phyloP scores from a whole-genome alignment of 208 protist species.

The Jaenimonas drosophilae region DNA sequence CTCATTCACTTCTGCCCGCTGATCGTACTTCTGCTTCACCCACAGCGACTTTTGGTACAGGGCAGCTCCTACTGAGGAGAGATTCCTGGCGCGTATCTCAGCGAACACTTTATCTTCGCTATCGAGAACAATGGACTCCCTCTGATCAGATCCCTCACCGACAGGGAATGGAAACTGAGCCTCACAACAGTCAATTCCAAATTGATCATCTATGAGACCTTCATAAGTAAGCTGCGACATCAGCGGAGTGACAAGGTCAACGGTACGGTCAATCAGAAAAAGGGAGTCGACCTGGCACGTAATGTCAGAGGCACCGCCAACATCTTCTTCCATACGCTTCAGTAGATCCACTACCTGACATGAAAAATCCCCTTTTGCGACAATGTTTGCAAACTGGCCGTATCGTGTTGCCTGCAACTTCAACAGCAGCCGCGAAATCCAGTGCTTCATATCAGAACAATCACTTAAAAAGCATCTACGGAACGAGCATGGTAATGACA shows the following conservation, averaged over 20 bases:
- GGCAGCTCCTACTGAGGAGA: slow-evolving; percentile 48
- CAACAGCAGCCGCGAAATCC: slow-evolving; percentile 65
- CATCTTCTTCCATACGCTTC: slow-evolving; percentile 52
- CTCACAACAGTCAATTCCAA: slow-evolving; percentile 42
- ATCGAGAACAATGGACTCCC: slow-evolving; percentile 25
- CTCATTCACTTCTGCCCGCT: slow-evolving; percentile 72
- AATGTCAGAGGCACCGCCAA: slow-evolving; percentile 27
- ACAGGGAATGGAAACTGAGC: slow-evolving; percentile 63
- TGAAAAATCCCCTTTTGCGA: slow-evolving; percentile 46
- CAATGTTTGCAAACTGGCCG: slow-evolving; percentile 43
- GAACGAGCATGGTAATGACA: slow-evolving; percentile 63
- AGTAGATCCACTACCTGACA: slow-evolving; percentile 57
- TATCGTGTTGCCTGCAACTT: slow-evolving; percentile 76
- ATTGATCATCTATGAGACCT: slow-evolving; percentile 83
- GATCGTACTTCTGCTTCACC: slow-evolving; percentile 84
- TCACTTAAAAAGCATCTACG: slow-evolving; percentile 63
- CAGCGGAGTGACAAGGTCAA: slow-evolving; percentile 77
- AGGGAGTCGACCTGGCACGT: slow-evolving; percentile 57
- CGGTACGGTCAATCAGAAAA: slow-evolving; percentile 67
- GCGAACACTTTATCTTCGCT: slow-evolving; percentile 61
- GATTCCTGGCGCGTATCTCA: slow-evolving; percentile 74
- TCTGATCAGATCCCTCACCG: slow-evolving; percentile 27
- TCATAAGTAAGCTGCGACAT: slow-evolving; percentile 88
- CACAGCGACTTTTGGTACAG: slow-evolving; percentile 79
- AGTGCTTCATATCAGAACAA: slow-evolving; percentile 49